phyloP scores from a whole-genome alignment of 2,329 filamentous ascomycete species.

The Harringtonia aguacate region DNA sequence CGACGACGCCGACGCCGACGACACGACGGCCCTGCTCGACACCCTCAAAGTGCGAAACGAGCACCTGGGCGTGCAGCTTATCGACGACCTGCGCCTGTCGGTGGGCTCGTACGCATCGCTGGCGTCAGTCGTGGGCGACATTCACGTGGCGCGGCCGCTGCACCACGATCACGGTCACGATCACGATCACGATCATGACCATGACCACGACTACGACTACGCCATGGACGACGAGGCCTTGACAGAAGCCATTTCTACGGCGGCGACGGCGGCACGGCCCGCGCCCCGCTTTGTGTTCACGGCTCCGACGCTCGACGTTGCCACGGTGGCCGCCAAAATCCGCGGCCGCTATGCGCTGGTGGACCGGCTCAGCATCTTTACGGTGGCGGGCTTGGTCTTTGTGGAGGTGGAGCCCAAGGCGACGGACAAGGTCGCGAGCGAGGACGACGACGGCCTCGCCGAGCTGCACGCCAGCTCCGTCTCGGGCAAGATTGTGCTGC shows the following conservation, averaged over 20 bases:
- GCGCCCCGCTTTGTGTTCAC: slow-evolving; percentile 21
- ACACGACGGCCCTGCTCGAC: too few relatives aligned
- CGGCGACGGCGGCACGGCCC: slow-evolving; percentile 12
- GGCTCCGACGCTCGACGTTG: slow-evolving; percentile 29
- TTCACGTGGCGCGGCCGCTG: slow-evolving; percentile 22
- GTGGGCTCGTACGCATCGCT: slow-evolving; percentile 20
- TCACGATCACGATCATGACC: slow-evolving; percentile 11
- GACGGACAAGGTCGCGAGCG: slow-evolving; percentile 25
- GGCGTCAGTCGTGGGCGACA: slow-evolving; percentile 24
- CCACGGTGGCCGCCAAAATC: slow-evolving; percentile 32
- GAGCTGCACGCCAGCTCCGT: slow-evolving; percentile 28
- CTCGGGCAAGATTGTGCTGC: slow-evolving; percentile 31
- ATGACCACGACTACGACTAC: slow-evolving; percentile 11
- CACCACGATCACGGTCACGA: slow-evolving; percentile 4
- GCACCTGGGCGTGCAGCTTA: slow-evolving; percentile 29
- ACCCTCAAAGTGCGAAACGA: slow-evolving; percentile 23
- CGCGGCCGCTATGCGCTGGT: slow-evolving; percentile 39
- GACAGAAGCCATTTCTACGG: slow-evolving; percentile 10
- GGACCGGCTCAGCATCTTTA: slow-evolving; percentile 32
- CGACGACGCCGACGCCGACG: too few relatives aligned
- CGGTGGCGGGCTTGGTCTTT: slow-evolving; percentile 31
- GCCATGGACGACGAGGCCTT: background rate
- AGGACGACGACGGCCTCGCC: slow-evolving; percentile 25
- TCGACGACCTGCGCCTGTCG: slow-evolving; percentile 27
- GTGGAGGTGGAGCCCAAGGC: slow-evolving; percentile 20